Percentiles rank a stretch among this genome's conserved stretches.
Conservation (phyloP, 2,329 filamentous ascomycete genomes). For the Akanthomyces lecanii region DNA sequence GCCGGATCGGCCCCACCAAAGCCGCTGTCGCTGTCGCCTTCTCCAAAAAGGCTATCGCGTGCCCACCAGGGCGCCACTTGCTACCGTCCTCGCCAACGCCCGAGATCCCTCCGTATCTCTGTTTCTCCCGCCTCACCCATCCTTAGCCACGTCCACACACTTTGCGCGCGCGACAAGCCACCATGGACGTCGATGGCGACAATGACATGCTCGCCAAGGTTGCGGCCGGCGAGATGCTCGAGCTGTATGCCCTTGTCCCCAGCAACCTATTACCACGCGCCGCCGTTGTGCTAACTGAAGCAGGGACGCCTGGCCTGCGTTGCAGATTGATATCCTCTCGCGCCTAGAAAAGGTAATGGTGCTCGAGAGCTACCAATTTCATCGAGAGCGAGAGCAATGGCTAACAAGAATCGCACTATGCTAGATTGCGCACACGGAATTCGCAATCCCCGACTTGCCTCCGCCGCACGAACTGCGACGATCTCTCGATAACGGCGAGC, state of each 20-base stretch:
- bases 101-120: neutral
- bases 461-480: constrained; percentile 38
- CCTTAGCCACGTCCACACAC: neutral
- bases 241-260: constrained; percentile 44
- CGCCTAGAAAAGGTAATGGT: constrained; percentile 58
- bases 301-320: constrained; percentile 65
- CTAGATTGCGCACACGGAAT: constrained; percentile 71
- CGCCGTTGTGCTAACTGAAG: constrained; percentile 19
- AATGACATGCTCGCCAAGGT: constrained; percentile 46
- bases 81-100: neutral
- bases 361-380: neutral
- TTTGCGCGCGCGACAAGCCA: constrained; percentile 21
- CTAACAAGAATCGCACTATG: constrained; percentile 1
- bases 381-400: constrained; percentile 37
- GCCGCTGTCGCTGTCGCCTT: neutral
- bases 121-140: neutral
- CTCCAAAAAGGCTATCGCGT: constrained; percentile 3
- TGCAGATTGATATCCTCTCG: constrained; percentile 61
- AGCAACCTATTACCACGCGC: neutral
- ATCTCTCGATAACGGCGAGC: constrained; percentile 20
- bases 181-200: constrained; percentile 54
- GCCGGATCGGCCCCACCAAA: neutral
- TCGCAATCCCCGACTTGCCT: constrained; percentile 63
- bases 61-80: neutral
- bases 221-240: constrained; percentile 49